Base-by-base conservation (phyloP, 225 moss, liverwort and hornwort species). In the Lunularia cruciata region DNA sequence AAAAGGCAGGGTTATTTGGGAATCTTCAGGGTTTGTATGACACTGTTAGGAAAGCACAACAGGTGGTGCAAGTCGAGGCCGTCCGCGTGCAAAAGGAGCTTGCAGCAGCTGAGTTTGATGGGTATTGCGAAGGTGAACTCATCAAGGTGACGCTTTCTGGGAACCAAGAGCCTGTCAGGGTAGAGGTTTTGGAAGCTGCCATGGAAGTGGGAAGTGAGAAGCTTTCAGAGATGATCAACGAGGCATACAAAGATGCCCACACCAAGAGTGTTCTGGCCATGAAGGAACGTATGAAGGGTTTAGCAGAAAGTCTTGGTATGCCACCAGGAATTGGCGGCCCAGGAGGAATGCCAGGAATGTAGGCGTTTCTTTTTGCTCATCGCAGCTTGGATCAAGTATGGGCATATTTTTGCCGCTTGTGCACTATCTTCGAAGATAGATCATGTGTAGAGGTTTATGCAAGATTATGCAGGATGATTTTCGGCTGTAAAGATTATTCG, bases 231-330 rank as follows among this genome's bases (percentile, higher is more conserved):
- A 73, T 98, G 78, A 89, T 98, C 64, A 93, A 89, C 56, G 87
- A 93, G 69, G 96, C 96, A n/a, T 98, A 93, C 63, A 98, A 93
- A 75, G 96, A 98, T 67, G 96, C 96, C n/a, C 96, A 98, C 75
- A 63, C 82, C 3, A 98, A 98, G 79, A 98, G 96, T 81, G 96
- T 98, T 49, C 73, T 87, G 89, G 96, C 93, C 26, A 98, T 98
- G 96, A 92, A 98, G 86, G 93, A 93, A 60, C 85, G 93, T 42
- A 98, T 98, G 96, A 90, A 90, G 70, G 83, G 76, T 75, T 80
- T 98, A 72, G 96, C 96, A 35, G 90, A 92, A 60, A 98, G 93
- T 71, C 96, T 98, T 8, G 96, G 96, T 68, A 98, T 98, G 96
- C 96, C 96, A 25, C 90, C 93, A 12, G 83, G 83, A 62, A 30